Evolutionary conservation across 257 asterid species (phyloP).

Genomic region (Striga asiatica): DNA sequence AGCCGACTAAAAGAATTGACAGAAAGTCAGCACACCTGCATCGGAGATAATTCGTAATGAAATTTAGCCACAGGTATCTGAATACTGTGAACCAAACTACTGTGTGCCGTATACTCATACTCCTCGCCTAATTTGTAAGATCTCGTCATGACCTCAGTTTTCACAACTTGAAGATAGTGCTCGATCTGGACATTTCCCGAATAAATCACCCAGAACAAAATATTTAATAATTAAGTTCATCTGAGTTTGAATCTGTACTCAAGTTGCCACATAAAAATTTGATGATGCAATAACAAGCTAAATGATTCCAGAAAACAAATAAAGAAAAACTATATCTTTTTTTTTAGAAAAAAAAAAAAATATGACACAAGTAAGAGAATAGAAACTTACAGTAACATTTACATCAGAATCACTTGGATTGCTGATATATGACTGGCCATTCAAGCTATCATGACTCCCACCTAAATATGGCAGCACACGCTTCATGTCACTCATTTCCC

Average conservation of each 20-base stretch:
- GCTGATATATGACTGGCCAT: constrained; percentile 62
- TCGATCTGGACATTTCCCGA: constrained; percentile 55
- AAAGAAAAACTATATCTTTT: too few relatives aligned
- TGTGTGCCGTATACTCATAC: constrained; percentile 89
- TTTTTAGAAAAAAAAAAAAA: not conserved
- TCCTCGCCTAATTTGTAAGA: constrained; percentile 78
- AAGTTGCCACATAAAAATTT: not conserved
- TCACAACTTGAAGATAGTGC: constrained; percentile 91
- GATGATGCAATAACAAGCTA: not conserved
- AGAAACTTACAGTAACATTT: constrained; percentile 83
- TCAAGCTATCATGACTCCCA: constrained; percentile 65
- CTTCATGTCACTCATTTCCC: constrained; percentile 59
- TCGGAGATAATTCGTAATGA: constrained; percentile 80
- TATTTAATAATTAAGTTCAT: not conserved
- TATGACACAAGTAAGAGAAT: not conserved
- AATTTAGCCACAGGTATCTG: constrained; percentile 79
- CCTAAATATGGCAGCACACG: constrained; percentile 70
- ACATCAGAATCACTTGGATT: constrained; percentile 71
- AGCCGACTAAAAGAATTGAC: not conserved
- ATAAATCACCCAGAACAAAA: not conserved
- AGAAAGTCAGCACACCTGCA: constrained; percentile 56
- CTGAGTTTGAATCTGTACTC: not conserved
- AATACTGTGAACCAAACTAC: constrained; percentile 75
- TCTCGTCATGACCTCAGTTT: constrained; percentile 84
- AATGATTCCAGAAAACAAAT: too few relatives aligned